phyloP scores from a whole-genome alignment of 495 filamentous ascomycete genomes.

The Trichoderma parareesei region DNA sequence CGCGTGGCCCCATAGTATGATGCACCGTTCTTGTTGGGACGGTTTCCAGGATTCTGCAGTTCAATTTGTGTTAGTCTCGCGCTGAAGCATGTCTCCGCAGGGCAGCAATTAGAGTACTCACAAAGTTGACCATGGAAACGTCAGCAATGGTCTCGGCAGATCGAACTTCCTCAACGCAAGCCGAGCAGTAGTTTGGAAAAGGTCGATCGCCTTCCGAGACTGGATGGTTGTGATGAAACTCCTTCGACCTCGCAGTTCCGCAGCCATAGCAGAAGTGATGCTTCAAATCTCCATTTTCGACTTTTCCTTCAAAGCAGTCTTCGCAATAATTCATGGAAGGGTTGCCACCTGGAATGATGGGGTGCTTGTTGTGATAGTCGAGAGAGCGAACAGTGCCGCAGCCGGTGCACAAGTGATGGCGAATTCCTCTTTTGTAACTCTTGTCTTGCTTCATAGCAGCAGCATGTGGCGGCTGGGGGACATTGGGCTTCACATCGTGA shows the following conservation, averaged over 20 bases:
- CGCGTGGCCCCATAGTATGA: too few species aligned
- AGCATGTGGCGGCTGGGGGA: neutral
- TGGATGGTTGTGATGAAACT: constrained; percentile 22
- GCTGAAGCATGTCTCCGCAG: neutral
- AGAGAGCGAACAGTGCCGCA: constrained; percentile 12
- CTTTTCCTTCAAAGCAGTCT: constrained; percentile 3
- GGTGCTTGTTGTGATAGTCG: constrained; percentile 12
- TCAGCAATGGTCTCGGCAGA: constrained; percentile 13
- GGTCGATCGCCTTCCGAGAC: constrained; percentile 19
- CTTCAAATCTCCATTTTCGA: neutral
- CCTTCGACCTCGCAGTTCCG: constrained; percentile 20
- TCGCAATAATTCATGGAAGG: constrained; percentile 9
- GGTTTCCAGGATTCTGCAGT: neutral
- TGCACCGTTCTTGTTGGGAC: neutral
- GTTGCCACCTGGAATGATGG: neutral
- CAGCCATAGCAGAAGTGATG: constrained; percentile 26
- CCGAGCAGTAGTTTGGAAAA: constrained; percentile 21
- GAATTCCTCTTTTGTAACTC: neutral
- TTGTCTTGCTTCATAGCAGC: neutral
- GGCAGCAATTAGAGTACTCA: neutral
- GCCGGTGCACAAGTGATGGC: constrained; percentile 6
- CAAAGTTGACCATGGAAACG: neutral
- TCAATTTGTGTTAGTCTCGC: neutral
- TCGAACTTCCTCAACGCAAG: constrained; percentile 20
- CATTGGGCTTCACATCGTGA: neutral